Evolutionary conservation across 2,329 filamentous ascomycete species (phyloP).

Genomic region (Delphinella strobiligena): DNA sequence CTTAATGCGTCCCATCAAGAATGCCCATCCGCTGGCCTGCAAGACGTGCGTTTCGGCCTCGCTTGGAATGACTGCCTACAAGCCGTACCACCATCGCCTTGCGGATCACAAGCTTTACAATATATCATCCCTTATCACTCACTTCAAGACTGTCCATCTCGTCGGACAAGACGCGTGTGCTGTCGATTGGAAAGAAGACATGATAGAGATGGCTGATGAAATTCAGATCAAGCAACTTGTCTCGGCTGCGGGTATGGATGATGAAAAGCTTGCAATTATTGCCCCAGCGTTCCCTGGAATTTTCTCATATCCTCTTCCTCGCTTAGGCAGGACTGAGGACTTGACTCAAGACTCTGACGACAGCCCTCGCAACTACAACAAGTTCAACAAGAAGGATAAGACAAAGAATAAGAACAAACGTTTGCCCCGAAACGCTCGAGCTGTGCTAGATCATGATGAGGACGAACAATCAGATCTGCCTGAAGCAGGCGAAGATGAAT

Average conservation of each 20-base stretch:
- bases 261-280: slow-evolving; percentile 31
- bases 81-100: slow-evolving; percentile 23
- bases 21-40: slow-evolving; percentile 32
- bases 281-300: slow-evolving; percentile 21
- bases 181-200: slow-evolving; percentile 47
- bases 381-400: slow-evolving; percentile 14
- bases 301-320: slow-evolving; percentile 31
- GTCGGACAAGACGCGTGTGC: slow-evolving; percentile 16
- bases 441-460: background rate
- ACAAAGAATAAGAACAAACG: slow-evolving; percentile 20
- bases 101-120: slow-evolving; percentile 28
- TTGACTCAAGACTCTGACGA: background rate
- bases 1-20: slow-evolving; percentile 30
- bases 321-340: slow-evolving; percentile 21
- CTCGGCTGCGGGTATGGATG: slow-evolving; percentile 43
- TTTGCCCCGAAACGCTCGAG: slow-evolving; percentile 4
- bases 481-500: slow-evolving; percentile 33
- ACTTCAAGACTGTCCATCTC: slow-evolving; percentile 48
- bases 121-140: slow-evolving; percentile 44
- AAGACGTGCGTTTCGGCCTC: slow-evolving; percentile 22
- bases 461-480: slow-evolving; percentile 19
- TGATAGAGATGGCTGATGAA: slow-evolving; percentile 47
- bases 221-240: slow-evolving; percentile 37
- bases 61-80: slow-evolving; percentile 16
- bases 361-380: background rate